Evolutionary conservation across 139 green algal genomes (phyloP).

Genomic region (Picochlorum sp.): DNA sequence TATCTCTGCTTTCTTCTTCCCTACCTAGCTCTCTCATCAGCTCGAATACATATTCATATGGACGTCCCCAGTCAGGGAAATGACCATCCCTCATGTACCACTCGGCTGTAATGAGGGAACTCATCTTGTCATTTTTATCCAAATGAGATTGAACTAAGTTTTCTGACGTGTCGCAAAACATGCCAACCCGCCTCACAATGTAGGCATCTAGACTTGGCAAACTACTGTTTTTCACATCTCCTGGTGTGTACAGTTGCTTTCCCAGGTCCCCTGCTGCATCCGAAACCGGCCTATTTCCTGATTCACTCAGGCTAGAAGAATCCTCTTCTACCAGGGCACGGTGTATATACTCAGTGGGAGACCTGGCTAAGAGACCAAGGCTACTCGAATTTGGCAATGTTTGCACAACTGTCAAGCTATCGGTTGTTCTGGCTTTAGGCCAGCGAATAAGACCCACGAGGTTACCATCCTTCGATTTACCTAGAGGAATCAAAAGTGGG

Average conservation of each 20-base stretch:
- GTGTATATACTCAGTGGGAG: conserved; percentile 60
- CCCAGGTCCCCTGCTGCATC: conserved; percentile 32
- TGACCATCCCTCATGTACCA: conserved; percentile 74
- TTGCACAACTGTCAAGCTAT: conserved; percentile 45
- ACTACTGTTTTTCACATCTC: conserved; percentile 24
- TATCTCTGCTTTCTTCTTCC: conserved; percentile 50
- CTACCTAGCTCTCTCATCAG: conserved; percentile 36
- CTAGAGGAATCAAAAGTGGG: conserved; percentile 58
- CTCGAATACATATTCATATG: conserved; percentile 57
- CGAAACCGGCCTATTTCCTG: conserved; percentile 9
- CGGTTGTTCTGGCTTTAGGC: conserved; percentile 27
- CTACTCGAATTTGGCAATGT: conserved; percentile 22
- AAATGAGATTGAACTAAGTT: conserved; percentile 45
- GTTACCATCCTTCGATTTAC: conserved; percentile 1
- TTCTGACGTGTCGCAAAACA: conserved; percentile 66
- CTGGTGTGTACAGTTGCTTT: conserved; percentile 33
- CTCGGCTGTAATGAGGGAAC: conserved; percentile 55
- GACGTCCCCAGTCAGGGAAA: conserved; percentile 61
- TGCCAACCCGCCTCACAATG: conserved; percentile 48
- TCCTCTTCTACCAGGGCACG: conserved; percentile 65
- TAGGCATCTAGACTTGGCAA: conserved; percentile 41
- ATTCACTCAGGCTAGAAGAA: background rate
- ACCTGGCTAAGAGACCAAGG: conserved; percentile 49
- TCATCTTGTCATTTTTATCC: conserved; percentile 36
- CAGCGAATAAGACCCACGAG: conserved; percentile 59